Conservation (phyloP, 2,329 filamentous ascomycete genomes). For the Aspergillus unguis region DNA sequence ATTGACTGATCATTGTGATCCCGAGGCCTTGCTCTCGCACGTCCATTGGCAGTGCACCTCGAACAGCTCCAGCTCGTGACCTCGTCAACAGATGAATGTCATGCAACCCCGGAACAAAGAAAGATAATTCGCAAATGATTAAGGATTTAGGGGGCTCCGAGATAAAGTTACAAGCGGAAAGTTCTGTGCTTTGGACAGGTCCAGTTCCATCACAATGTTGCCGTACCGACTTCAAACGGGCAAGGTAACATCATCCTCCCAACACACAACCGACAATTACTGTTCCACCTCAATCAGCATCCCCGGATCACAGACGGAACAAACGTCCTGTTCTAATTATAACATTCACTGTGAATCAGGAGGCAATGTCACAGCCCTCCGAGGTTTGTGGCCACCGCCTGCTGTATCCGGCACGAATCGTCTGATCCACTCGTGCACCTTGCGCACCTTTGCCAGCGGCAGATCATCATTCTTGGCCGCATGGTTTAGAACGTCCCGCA, state of each 20-base stretch:
- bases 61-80: slow-evolving; percentile 6
- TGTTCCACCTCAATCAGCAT: neutral
- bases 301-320: neutral
- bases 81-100: neutral
- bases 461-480: slow-evolving; percentile 35
- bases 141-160: neutral
- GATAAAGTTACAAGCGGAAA: neutral
- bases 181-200: neutral
- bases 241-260: neutral
- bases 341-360: slow-evolving; percentile 17
- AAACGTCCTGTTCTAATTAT: slow-evolving; percentile 17
- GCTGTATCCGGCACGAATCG: slow-evolving; percentile 53
- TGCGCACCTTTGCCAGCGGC: slow-evolving; percentile 61
- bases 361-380: slow-evolving; percentile 11
- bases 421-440: slow-evolving; percentile 72
- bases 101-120: slow-evolving; percentile 7
- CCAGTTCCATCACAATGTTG: neutral
- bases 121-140: slow-evolving; percentile 4
- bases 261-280: neutral
- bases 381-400: slow-evolving; percentile 22
- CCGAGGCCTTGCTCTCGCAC: neutral
- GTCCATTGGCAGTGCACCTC: neutral
- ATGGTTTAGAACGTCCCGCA: slow-evolving; percentile 30
- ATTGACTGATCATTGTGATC: neutral
- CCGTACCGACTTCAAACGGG: neutral